Base-by-base conservation (phyloP, 192 early-diverging fungal genomes). In the Podila horticola region DNA sequence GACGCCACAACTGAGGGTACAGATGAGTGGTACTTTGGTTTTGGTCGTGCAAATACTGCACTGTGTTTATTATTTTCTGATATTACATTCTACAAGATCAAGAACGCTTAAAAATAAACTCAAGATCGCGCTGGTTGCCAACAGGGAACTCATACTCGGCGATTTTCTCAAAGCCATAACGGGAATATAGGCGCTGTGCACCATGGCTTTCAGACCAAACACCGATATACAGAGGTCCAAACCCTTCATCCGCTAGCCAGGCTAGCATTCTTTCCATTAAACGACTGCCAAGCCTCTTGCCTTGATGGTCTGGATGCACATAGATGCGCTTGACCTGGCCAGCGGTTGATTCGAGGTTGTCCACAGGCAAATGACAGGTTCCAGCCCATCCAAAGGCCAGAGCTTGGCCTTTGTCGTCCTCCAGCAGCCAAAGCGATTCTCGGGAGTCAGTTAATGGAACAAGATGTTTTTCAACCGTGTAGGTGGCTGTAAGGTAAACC, bases 141-240 rank as follows among this genome's bases (percentile, higher is more conserved):
- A 77, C 68, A 0, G 26, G 1, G 24, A 77, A 77, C 38, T 71
- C 64, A 52, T 77, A 71, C 31, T 77, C 75, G 24, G 28, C 33
- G 11, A 71, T 1, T 29, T 71, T 60, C 11, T 66, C 64, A 22
- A 77, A 77, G 10, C 75, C 75, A 62, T 77, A 62, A 4, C 63
- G 63, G 38, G 8, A 13, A 57, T 77, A 77, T 8, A 79, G 36
- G 38, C 75, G 75, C 13, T 79, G 75, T 19, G 69, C 75, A 22
- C 75, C 75, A 64, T 63, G 26, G 65, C 67, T 79, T 60, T 68
- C 64, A 29, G 75, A 79, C 65, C 75, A 79, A 38, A 72, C 75
- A 12, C 69, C 75, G n/a, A 79, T 66, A 62, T 79, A 72, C 15
- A 79, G 51, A 22, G 69, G 69, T 24, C 36, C 31, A 36, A 49